These are phyloP conservation scores for Sphagnum magellanicum DNA, from an alignment of 228 moss, liverwort and hornwort species.

Conservation along the genomic window DNA sequence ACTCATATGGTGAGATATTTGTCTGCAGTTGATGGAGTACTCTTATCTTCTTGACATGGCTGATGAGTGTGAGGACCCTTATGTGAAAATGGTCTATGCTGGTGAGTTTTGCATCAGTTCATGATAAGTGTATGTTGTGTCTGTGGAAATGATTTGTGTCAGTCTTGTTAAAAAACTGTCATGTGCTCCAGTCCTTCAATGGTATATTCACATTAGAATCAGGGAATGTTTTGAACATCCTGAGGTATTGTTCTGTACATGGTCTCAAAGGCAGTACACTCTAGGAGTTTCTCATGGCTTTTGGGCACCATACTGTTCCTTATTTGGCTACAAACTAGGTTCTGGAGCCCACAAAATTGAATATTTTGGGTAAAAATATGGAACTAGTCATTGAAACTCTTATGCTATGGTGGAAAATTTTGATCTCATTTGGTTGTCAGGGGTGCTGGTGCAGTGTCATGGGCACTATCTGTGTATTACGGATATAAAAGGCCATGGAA, in stretches of 20 bases:
- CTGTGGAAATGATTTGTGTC: neutral
- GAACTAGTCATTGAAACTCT: neutral
- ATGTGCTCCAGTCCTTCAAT: no score
- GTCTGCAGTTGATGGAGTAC: constrained; percentile 78
- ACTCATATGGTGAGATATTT: neutral
- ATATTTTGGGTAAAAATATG: neutral
- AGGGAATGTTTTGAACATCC: neutral
- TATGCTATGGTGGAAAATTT: neutral
- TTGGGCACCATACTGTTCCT: no score
- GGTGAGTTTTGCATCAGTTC: constrained; percentile 17
- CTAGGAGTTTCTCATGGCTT: no score
- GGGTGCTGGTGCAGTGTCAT: constrained; percentile 29
- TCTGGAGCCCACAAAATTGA: neutral
- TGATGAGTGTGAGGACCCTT: constrained; percentile 77
- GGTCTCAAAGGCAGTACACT: neutral
- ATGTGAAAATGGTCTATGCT: constrained; percentile 85
- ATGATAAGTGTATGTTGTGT: neutral
- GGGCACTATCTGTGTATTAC: constrained; percentile 83
- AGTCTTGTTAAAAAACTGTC: no score
- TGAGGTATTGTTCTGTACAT: neutral
- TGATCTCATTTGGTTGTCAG: neutral
- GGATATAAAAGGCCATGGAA: constrained; percentile 81
- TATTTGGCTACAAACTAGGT: no score
- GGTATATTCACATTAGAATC: neutral
- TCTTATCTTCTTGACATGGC: constrained; percentile 84